Evolutionary conservation across 345 rosid genomes (phyloP).

Genomic region (Eucalyptus guilfoylei): DNA sequence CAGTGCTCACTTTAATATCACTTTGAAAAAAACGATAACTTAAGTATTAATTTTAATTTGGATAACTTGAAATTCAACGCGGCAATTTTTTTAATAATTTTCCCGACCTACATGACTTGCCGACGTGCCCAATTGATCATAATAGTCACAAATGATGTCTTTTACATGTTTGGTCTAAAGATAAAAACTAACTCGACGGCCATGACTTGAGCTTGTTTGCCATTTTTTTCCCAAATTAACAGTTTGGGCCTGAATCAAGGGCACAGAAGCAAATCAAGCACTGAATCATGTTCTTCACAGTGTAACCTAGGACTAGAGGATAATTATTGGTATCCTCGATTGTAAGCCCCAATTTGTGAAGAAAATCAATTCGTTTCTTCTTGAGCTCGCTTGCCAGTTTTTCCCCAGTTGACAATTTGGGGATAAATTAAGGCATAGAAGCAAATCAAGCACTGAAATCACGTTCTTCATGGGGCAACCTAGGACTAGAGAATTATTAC

Average conservation of each 20-base stretch:
- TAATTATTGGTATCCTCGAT: constrained; percentile 72
- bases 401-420: not conserved
- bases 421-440: not conserved
- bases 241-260: not conserved
- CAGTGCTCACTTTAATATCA: fast-evolving
- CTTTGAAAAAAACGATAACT: fast-evolving
- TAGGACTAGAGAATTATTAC: constrained; percentile 71
- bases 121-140: fast-evolving
- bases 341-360: constrained; percentile 55
- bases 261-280: not conserved
- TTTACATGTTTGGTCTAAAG: not conserved
- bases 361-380: constrained; percentile 63
- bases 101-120: fast-evolving
- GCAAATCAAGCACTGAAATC: constrained; percentile 14
- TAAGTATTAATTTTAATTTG: not conserved
- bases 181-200: too few species aligned
- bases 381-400: not conserved
- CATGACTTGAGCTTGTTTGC: not conserved
- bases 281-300: constrained; percentile 80
- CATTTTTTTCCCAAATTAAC: not conserved
- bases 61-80: fast-evolving
- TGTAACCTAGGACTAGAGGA: constrained; percentile 80
- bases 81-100: too few species aligned
- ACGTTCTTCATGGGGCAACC: constrained; percentile 87
- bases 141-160: not conserved